Base-by-base conservation (phyloP, 768 basidiomycete species). In the Pholiota microspora region DNA sequence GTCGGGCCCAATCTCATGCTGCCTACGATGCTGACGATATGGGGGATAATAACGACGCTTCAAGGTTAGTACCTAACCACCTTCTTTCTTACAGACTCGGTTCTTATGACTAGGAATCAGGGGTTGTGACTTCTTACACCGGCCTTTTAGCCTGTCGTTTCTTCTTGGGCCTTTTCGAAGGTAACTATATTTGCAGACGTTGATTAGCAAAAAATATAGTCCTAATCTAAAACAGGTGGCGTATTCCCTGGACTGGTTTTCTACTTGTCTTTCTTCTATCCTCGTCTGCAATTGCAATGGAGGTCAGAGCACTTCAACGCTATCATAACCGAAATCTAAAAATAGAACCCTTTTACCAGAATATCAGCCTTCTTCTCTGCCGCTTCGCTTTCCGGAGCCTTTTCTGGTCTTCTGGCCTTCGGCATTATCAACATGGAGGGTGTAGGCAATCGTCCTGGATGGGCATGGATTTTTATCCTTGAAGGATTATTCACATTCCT, bases 381-480 rank as follows among this genome's bases (percentile, higher is more conserved):
- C 0, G 74, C 83, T 2, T 82, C 82, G 0, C 70, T 85, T 21
- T 81, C 86, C 0, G 84, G 84, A 2, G 84, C 84, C 0, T 86
- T 88, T 62, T 85, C 83, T 1, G 87, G 88, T 29, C 73, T 89
- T 3, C 76, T 91, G 21, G 86, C 88, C 0, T 75, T 78, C 42
- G 84, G 80, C 0, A 86, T 91, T 62, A 76, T 82, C 51, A 72
- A 82, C 34, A 83, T 89, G 79, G 63, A 86, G 46, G 84, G 84
- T 9, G 67, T 79, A 8, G 74, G 77, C 0, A 67, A 74, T 1
- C 76, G 76, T 35, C 73, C 77, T 2, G 86, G 84, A 2, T 89
- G 86, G 86, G 73, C 79, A 13, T 89, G 84, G 86, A 80, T 87
- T 46, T 85, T 85, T 64, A 82, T 85, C 49, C 69, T 85, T 28